phyloP scores from a whole-genome alignment of 2,329 filamentous ascomycete genomes.

The Hypoxylon sp. region DNA sequence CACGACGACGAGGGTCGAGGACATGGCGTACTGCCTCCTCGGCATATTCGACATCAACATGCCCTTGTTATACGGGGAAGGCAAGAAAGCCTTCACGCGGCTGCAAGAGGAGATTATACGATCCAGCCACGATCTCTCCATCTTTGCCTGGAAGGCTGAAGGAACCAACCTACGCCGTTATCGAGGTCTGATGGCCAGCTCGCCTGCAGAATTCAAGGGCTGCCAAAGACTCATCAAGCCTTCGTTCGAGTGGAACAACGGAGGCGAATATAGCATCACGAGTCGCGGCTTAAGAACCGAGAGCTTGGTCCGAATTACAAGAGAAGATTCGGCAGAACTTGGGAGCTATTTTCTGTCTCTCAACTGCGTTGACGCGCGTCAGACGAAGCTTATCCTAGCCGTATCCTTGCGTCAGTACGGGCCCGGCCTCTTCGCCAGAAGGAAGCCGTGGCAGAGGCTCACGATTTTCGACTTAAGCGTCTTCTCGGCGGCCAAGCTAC shows the following conservation, averaged over 20 bases:
- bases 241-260: slow-evolving; percentile 36
- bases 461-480: slow-evolving; percentile 37
- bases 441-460: slow-evolving; percentile 33
- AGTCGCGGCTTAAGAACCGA: slow-evolving; percentile 37
- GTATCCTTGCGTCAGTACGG: slow-evolving; percentile 39
- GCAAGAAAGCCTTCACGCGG: slow-evolving; percentile 36
- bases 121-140: slow-evolving; percentile 37
- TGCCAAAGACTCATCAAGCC: slow-evolving; percentile 36
- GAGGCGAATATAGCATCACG: slow-evolving; percentile 38
- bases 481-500: slow-evolving; percentile 31
- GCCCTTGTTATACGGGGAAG: slow-evolving; percentile 42
- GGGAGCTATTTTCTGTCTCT: slow-evolving; percentile 40
- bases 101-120: slow-evolving; percentile 38
- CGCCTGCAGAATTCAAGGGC: slow-evolving; percentile 35
- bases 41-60: slow-evolving; percentile 43
- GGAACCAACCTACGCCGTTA: slow-evolving; percentile 28
- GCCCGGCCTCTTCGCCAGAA: slow-evolving; percentile 35
- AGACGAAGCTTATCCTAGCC: slow-evolving; percentile 33
- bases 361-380: slow-evolving; percentile 37
- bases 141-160: slow-evolving; percentile 38
- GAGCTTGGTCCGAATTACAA: slow-evolving; percentile 34
- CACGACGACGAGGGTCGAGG: slow-evolving; percentile 38
- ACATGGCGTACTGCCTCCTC: slow-evolving; percentile 42
- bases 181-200: slow-evolving; percentile 35
- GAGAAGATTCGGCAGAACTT: slow-evolving; percentile 19